Evolutionary conservation across 108 stramenopile species (phyloP), one percentile per base, ranked within the genome.

Genomic region (Skeletonema marinoi): DNA sequence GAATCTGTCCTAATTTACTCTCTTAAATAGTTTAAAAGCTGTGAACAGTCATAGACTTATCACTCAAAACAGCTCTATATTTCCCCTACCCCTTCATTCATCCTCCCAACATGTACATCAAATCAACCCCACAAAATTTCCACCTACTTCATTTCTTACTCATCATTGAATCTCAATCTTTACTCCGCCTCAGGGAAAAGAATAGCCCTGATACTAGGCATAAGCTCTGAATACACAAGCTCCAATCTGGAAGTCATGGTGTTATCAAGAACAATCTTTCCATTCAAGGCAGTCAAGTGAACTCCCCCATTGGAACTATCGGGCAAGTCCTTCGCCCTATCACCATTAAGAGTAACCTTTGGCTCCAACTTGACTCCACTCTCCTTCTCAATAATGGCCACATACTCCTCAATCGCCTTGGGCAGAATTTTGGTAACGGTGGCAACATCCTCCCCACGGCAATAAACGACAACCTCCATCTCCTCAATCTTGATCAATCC

Each of bases 401-500:
- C 91, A 81, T 98, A 98, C 70, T 98, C 96, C 71, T 84, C 71
- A 51, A 95, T 83, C 11, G 98, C 99, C 13, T 71, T 88, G 39
- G 91, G 87, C 32, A 98, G 70, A 61, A 97, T 82, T 50, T 84
- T 88, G 67, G 86, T 74, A 64, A 96, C 90, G 9, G 85, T 93
- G 11, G 67, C 81, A 12, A 95, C 86, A 86, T 99, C 99, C 67
- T 92, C 94, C 44, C 59, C 77, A 74, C 99, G 96, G 77, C 96
- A 97, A 68, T 85, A 93, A 32, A 99, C 80, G 17, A 71, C 85
- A 30, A 98, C 93, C 36, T 95, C 92, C 75, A 89, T 87, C 86
- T 99, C 99, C 83, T 99, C 98, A 76, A 99, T 98, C 88, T 99
- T 99, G 88, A 99, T 98, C 73, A 99, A 86, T 58, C 97, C 95